These are phyloP conservation scores for Trichoderma asperelloides DNA, from an alignment of 495 filamentous ascomycete genomes.

Conservation along the genomic window DNA sequence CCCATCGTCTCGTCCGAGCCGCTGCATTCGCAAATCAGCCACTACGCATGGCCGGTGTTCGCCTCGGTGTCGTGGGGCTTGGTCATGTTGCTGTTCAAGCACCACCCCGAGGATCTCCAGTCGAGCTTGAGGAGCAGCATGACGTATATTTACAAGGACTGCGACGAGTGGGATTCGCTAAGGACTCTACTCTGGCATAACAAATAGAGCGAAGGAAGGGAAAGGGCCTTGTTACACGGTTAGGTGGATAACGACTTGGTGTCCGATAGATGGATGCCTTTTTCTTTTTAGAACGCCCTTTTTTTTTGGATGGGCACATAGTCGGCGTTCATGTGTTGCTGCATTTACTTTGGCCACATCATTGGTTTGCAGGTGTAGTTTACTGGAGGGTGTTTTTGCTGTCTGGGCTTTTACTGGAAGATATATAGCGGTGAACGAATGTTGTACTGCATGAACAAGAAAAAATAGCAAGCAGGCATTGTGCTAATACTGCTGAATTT, in stretches of 20 bases:
- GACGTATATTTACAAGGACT: slow-evolving; percentile 87
- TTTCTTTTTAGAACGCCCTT: background rate
- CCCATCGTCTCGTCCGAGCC: slow-evolving; percentile 32
- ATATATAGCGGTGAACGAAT: background rate
- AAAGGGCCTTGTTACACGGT: background rate
- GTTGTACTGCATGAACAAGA: background rate
- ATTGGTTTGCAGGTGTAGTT: background rate
- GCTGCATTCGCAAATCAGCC: slow-evolving; percentile 38
- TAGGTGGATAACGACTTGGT: background rate
- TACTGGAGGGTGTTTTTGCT: background rate
- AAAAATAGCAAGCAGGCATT: background rate
- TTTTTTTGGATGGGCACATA: background rate
- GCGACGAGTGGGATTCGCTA: slow-evolving; percentile 76
- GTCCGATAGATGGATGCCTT: background rate
- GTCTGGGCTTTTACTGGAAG: background rate
- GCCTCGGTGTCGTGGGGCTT: slow-evolving; percentile 78
- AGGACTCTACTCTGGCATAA: slow-evolving; percentile 75
- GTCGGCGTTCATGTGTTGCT: background rate
- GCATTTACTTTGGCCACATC: no score
- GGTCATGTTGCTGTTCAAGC: slow-evolving; percentile 94
- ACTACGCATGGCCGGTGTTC: slow-evolving; percentile 84
- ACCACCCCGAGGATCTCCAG: slow-evolving; percentile 83
- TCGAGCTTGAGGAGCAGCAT: slow-evolving; percentile 89
- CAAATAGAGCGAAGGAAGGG: slow-evolving; percentile 44
- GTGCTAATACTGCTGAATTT: no score